These are phyloP conservation scores for Ceratobasidium sp. DNA, from an alignment of 1,284 basidiomycete genomes.

Conservation along the genomic window DNA sequence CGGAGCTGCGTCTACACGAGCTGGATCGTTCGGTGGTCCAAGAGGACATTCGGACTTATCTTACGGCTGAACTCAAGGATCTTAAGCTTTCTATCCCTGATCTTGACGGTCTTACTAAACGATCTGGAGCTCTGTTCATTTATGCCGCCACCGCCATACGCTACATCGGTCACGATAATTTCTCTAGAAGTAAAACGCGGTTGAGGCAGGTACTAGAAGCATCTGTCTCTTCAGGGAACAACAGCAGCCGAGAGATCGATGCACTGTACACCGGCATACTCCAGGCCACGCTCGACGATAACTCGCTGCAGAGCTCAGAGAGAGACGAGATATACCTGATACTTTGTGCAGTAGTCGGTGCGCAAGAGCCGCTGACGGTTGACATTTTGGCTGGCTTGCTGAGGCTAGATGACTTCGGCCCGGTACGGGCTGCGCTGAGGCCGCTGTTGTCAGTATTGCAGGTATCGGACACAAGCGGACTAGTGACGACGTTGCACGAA, in stretches of 20 bases:
- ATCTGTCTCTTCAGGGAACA: neutral
- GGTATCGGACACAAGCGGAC: neutral
- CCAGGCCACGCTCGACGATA: neutral
- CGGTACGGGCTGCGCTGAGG: neutral
- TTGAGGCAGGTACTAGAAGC: neutral
- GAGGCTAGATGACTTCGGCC: too few relatives aligned
- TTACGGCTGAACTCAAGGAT: neutral
- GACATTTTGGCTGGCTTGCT: neutral
- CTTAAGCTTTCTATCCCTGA: neutral
- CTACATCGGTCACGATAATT: neutral
- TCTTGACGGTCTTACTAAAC: neutral
- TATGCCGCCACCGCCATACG: constrained; percentile 24
- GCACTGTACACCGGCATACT: neutral
- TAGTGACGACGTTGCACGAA: constrained; percentile 4
- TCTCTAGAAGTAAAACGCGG: neutral
- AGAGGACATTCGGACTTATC: neutral
- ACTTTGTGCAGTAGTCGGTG: neutral
- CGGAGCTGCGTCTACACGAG: neutral
- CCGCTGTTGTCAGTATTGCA: neutral
- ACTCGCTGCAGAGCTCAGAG: neutral
- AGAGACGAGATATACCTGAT: neutral
- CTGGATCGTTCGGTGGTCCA: neutral
- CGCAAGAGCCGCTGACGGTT: constrained; percentile 1
- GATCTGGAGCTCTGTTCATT: neutral
- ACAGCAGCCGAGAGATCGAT: neutral